A percentile compares a stretch with the other conserved stretches of the same genome.
These are phyloP conservation scores for Xeromyces bisporus DNA, from an alignment of 495 filamentous ascomycete species.

Conservation along the genomic window DNA sequence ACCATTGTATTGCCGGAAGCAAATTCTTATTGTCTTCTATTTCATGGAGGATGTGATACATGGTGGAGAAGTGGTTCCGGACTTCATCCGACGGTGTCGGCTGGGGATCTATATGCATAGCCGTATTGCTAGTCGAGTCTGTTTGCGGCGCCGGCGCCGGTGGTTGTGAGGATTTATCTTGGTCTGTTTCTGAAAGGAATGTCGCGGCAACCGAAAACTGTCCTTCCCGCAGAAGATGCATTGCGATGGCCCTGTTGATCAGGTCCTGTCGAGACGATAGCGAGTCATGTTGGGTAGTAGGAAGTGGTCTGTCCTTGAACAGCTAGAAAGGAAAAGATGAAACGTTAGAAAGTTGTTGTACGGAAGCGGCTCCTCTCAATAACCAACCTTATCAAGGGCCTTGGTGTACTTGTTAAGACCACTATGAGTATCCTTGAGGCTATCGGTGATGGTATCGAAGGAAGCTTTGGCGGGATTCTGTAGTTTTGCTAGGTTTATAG, in stretches of 20 bases:
- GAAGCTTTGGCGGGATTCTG: slow-evolving; percentile 66
- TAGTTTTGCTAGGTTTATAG: slow-evolving; percentile 59
- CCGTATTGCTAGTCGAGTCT: slow-evolving; percentile 6
- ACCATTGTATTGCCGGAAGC: slow-evolving; percentile 72
- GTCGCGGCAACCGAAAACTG: slow-evolving; percentile 75
- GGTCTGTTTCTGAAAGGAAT: slow-evolving; percentile 48
- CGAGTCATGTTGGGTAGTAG: slow-evolving; percentile 62
- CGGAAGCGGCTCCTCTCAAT: no score
- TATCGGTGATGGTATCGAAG: slow-evolving; percentile 61
- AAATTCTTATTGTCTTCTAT: slow-evolving; percentile 55
- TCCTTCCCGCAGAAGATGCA: slow-evolving; percentile 91
- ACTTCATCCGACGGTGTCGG: slow-evolving; percentile 48
- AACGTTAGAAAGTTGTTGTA: no score
- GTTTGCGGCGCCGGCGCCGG: slow-evolving; percentile 4
- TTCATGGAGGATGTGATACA: slow-evolving; percentile 78
- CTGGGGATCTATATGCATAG: slow-evolving; percentile 26
- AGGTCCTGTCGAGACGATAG: slow-evolving; percentile 55
- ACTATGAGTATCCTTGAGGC: slow-evolving; percentile 62
- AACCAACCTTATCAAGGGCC: slow-evolving; percentile 56
- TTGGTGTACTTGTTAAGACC: slow-evolving; percentile 68
- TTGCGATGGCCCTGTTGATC: slow-evolving; percentile 83
- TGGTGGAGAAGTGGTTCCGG: slow-evolving; percentile 63
- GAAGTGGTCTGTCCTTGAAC: slow-evolving; percentile 62
- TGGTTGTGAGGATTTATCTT: slow-evolving; percentile 13
- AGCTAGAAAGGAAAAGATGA: no score